Conservation (phyloP, 768 basidiomycete species). For the Boletus rubroflammeus region DNA sequence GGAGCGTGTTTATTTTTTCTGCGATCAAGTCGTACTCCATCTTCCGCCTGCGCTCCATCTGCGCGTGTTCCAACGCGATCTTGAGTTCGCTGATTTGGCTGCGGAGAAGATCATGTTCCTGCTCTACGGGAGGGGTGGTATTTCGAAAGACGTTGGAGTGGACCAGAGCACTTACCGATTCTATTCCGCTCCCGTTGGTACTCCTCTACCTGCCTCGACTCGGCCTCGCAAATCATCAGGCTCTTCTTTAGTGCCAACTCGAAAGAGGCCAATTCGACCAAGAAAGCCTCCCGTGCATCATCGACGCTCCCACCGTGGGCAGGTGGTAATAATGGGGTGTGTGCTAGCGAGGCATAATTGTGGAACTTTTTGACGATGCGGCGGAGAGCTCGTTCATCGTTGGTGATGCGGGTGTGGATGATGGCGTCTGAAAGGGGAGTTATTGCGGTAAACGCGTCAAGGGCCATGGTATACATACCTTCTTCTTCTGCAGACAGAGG, state of each 20-base stretch:
- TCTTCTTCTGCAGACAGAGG: conserved; percentile 61
- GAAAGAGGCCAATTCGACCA: conserved; percentile 75
- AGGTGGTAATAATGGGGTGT: conserved; percentile 41
- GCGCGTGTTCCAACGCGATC: conserved; percentile 70
- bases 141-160: not conserved
- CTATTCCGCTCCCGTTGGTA: conserved; percentile 69
- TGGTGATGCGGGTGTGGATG: conserved; percentile 75
- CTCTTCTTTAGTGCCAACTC: conserved; percentile 74
- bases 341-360: conserved; percentile 58
- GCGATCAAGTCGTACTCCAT: conserved; percentile 85
- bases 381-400: conserved; percentile 76
- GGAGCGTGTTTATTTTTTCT: conserved; percentile 77
- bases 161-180: conserved; percentile 54
- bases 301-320: conserved; percentile 40
- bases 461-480: conserved; percentile 35
- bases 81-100: conserved; percentile 79
- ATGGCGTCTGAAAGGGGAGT: conserved; percentile 56
- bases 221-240: conserved; percentile 80
- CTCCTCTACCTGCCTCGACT: conserved; percentile 80
- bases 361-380: conserved; percentile 82
- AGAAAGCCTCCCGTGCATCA: conserved; percentile 75
- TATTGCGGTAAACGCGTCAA: conserved; percentile 13
- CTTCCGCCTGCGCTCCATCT: conserved; percentile 69
- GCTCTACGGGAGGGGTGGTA: conserved; percentile 39
- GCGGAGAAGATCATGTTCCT: conserved; percentile 64